These are phyloP conservation scores for Paspalum vaginatum DNA, from an alignment of 176 grass and related monocot species.

Conservation along the genomic window DNA sequence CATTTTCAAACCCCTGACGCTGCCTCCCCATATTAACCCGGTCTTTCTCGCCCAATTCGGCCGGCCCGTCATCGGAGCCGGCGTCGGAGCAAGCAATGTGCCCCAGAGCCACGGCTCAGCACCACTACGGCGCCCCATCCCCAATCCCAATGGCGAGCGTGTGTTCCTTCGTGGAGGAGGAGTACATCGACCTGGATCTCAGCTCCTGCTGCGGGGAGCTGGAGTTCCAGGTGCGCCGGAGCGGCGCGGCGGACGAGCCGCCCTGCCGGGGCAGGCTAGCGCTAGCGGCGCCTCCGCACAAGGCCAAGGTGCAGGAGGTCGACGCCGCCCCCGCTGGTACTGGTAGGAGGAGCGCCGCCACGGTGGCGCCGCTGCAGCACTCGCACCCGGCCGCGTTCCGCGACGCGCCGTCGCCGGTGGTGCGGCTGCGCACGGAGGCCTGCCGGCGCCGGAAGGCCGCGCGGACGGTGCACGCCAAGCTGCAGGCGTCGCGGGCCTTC, in stretches of 20 bases:
- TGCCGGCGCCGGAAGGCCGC: constrained; percentile 38
- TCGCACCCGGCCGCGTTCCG: constrained; percentile 23
- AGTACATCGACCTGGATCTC: constrained; percentile 80
- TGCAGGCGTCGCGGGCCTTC: constrained; percentile 55
- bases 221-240: constrained; percentile 50
- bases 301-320: constrained; percentile 27
- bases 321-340: not conserved
- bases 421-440: constrained; percentile 23
- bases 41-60: not conserved
- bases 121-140: constrained; percentile 34
- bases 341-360: constrained; percentile 46
- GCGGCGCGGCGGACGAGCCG: constrained; percentile 38
- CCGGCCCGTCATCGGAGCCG: constrained; percentile 20
- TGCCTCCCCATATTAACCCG: constrained; percentile 40
- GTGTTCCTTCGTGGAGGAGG: constrained; percentile 55
- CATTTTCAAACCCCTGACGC: constrained; percentile 47
- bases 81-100: constrained; percentile 45
- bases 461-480: constrained; percentile 33
- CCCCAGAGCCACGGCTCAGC: constrained; percentile 42
- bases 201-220: constrained; percentile 47
- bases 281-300: not conserved
- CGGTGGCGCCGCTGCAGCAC: constrained; percentile 43
- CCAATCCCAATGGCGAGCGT: constrained; percentile 38
- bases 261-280: constrained; percentile 37
- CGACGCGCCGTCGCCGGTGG: constrained; percentile 25